Conservation (phyloP, 495 filamentous ascomycete genomes). For the Penicillium salamii region DNA sequence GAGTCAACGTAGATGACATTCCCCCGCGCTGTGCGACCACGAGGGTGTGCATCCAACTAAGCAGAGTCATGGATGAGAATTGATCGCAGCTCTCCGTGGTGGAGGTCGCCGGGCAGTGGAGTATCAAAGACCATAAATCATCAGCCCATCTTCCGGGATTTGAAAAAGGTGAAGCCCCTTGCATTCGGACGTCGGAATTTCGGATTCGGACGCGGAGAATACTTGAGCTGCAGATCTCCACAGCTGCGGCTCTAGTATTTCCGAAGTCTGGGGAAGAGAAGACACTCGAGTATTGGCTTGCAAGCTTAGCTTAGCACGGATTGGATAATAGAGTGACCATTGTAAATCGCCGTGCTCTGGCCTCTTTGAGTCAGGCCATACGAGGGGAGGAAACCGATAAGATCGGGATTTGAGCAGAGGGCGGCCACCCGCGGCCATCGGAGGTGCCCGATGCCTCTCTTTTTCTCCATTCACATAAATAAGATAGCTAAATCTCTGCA, state of each 20-base stretch:
- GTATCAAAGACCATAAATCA: too few relatives aligned
- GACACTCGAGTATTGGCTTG: neutral
- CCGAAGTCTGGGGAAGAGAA: constrained; percentile 17
- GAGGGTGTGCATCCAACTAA: too few relatives aligned
- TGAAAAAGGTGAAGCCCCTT: neutral
- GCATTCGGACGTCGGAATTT: constrained; percentile 19
- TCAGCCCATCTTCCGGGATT: too few relatives aligned
- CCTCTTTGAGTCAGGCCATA: constrained; percentile 1
- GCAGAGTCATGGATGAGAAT: too few relatives aligned
- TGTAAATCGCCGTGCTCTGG: too few relatives aligned
- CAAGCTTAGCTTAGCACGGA: too few relatives aligned
- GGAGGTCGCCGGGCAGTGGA: constrained; percentile 12
- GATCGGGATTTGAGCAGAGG: constrained; percentile 29
- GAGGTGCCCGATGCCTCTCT: constrained; percentile 40
- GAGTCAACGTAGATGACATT: too few relatives aligned
- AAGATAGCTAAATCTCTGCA: constrained; percentile 1
- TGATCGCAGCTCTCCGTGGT: constrained; percentile 10
- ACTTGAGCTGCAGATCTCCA: constrained; percentile 2
- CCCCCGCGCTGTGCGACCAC: constrained; percentile 1
- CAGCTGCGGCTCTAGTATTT: neutral
- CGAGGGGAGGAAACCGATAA: constrained; percentile 16
- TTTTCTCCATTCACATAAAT: constrained; percentile 14
- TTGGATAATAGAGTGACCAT: neutral
- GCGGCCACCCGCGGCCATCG: constrained; percentile 41
- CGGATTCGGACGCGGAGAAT: constrained; percentile 16